These are phyloP conservation scores for Populus alba DNA, from an alignment of 345 rosid species.

Conservation along the genomic window DNA sequence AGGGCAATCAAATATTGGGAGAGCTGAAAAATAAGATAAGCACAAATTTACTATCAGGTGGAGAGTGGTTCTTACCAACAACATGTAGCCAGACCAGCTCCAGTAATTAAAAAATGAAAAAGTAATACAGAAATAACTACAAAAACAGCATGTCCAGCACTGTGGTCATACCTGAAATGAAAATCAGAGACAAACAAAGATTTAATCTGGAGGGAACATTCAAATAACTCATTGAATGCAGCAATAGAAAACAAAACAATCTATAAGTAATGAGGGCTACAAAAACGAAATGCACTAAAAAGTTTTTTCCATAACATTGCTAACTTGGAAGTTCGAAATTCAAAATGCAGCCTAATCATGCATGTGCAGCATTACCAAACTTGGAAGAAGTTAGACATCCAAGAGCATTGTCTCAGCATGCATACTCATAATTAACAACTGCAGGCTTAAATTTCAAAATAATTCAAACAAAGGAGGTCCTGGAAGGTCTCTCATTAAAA, in stretches of 20 bases:
- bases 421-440: background rate
- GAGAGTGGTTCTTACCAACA: slow-evolving; percentile 67
- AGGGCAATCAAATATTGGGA: background rate
- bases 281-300: background rate
- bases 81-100: slow-evolving; percentile 71
- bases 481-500: background rate
- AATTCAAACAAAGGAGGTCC: background rate
- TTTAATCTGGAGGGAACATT: background rate
- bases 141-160: slow-evolving; percentile 72
- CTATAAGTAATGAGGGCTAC: background rate
- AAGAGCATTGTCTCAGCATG: background rate
- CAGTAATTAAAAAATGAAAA: slow-evolving; percentile 75
- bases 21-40: background rate
- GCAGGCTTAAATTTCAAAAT: background rate
- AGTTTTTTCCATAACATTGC: background rate
- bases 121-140: slow-evolving; percentile 75
- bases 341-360: background rate
- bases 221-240: background rate
- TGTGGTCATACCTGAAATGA: slow-evolving; percentile 84
- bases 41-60: background rate
- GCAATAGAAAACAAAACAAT: background rate
- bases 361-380: background rate
- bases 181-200: slow-evolving; percentile 13
- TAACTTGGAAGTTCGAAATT: background rate
- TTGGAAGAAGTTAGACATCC: background rate